Percentiles rank a stretch among this genome's conserved stretches.
Conservation (phyloP, 164 flowering plant genomes). For the Magnolia changhungtana region DNA sequence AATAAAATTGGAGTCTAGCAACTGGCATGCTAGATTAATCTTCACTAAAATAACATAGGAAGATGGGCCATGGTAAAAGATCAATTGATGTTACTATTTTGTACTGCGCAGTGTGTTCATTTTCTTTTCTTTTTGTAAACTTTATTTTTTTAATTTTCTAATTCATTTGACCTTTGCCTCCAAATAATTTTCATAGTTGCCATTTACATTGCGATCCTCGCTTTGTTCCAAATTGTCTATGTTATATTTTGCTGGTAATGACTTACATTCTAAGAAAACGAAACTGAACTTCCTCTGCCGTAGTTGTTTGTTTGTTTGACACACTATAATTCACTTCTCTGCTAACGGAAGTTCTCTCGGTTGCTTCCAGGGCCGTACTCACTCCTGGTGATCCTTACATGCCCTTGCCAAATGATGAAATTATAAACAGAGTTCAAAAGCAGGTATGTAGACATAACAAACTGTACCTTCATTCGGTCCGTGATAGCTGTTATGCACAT, state of each 20-base stretch:
- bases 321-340: neutral
- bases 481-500: neutral
- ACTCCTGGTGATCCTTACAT: constrained; percentile 99
- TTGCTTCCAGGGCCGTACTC: constrained; percentile 74
- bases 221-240: neutral
- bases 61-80: no score
- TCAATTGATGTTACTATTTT: no score
- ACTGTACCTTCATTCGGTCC: neutral
- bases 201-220: no score
- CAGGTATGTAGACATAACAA: constrained; percentile 51
- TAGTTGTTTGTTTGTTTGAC: neutral
- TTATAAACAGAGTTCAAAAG: constrained; percentile 67
- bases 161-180: neutral
- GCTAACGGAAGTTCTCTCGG: neutral
- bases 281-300: neutral
- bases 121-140: no score
- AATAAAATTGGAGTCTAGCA: neutral
- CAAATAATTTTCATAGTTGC: neutral
- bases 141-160: no score
- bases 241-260: neutral
- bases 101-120: no score
- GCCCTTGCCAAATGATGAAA: constrained; percentile 84
- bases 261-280: neutral
- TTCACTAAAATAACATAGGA: no score
- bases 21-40: neutral